Base-by-base conservation (phyloP, 352 stramenopile species). In the Phytopythium litorale region DNA sequence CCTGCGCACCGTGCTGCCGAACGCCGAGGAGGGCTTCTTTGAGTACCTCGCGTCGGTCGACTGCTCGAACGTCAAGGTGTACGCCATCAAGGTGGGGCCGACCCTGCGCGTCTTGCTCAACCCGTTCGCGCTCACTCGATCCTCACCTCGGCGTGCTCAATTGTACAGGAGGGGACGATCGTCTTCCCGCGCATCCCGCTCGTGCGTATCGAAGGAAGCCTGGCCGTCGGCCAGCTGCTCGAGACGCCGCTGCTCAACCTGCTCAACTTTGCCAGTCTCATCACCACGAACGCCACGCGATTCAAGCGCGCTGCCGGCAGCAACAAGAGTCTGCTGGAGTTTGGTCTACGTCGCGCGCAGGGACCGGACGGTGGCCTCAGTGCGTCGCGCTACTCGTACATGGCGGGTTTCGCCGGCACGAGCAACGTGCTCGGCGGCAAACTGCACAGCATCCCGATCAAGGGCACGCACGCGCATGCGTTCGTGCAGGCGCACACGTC, bases 201-300 rank as follows among this genome's bases (percentile, higher is more conserved):
- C 19, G 64, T 99, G 59, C 94, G 92, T 21, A 84, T 99, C 25
- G 84, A 97, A 55, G 96, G 91, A 25, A 98, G 97, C 32, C 68
- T 99, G 38, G 96, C 76, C 0, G 83, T 99, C 40, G 87, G 86
- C 18, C 98, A 99, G 76, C 67, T 99, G 48, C 79, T 99, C 49
- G 98, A 99, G 84, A 99, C 98, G 18, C 97, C 97, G 21, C 68
- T 99, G 45, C 80, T 99, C 1, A 99, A 99, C 68, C 67, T 99
- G 61, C 83, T 99, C 63, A 99, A 99, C 79, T 99, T 95, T 67
- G 96, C 98, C 7, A 97, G 86, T 63, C 82, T 99, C 43, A 85
- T 99, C 43, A 97, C 97, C 15, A 99, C 98, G 7, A 99, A 99
- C 71, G 97, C 98, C 16, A 97, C 95, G 37, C 88, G 98, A 30